Percentiles rank a stretch among this genome's conserved stretches.
Conservation (phyloP, 2,329 filamentous ascomycete species). For the Ophiocordyceps polyrhachis-furcata region DNA sequence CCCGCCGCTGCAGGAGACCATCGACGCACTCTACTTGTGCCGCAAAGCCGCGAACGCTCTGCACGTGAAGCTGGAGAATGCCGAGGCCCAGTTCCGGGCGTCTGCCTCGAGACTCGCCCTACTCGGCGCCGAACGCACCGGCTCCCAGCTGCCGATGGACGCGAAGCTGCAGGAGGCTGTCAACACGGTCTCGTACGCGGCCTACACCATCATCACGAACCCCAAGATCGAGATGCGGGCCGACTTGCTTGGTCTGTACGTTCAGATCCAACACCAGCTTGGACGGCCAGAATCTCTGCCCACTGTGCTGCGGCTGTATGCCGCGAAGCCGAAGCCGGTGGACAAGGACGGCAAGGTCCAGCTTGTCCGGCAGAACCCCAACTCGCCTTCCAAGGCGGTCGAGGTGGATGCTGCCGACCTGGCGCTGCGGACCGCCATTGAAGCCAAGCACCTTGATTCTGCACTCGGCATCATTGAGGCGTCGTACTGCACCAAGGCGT, state of each 20-base stretch:
- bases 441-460: slow-evolving; percentile 56
- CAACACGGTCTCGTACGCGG: slow-evolving; percentile 35
- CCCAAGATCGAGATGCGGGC: slow-evolving; percentile 67
- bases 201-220: slow-evolving; percentile 54
- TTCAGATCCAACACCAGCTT: slow-evolving; percentile 56
- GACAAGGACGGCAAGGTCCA: slow-evolving; percentile 37
- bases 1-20: slow-evolving; percentile 23
- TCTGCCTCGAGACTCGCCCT: slow-evolving; percentile 37
- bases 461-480: slow-evolving; percentile 59
- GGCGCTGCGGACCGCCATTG: slow-evolving; percentile 65
- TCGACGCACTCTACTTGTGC: slow-evolving; percentile 24
- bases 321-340: slow-evolving; percentile 57
- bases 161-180: slow-evolving; percentile 23
- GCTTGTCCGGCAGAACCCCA: slow-evolving; percentile 46
- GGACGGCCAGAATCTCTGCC: slow-evolving; percentile 60
- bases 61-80: slow-evolving; percentile 20
- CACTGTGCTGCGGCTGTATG: slow-evolving; percentile 63
- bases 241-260: slow-evolving; percentile 52
- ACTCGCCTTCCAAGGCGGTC: slow-evolving; percentile 52
- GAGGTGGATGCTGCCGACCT: slow-evolving; percentile 48
- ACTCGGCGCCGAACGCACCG: slow-evolving; percentile 17
- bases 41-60: slow-evolving; percentile 24
- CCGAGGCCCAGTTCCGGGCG: slow-evolving; percentile 20
- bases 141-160: slow-evolving; percentile 13
- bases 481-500: slow-evolving; percentile 48